Base-by-base conservation (phyloP, 495 filamentous ascomycete species). In the Penicillium bovifimosum region DNA sequence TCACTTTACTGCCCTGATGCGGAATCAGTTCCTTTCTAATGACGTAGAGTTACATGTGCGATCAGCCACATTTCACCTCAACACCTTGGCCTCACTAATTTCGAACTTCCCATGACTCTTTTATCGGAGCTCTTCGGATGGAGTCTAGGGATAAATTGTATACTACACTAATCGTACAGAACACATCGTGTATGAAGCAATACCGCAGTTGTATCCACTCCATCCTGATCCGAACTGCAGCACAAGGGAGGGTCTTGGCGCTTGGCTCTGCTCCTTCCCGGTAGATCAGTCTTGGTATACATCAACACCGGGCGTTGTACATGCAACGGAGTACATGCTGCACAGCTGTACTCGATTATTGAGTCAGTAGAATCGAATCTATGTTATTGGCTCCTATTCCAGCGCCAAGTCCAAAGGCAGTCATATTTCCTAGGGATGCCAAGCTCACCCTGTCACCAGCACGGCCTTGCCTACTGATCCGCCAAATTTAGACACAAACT, bases 211-310 rank as follows among this genome's bases (percentile, higher is more conserved):
- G 35, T 50, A 41, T 41, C 47, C 47, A 50, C 27, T 9, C 47
- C 47, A 50, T 17, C 5, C 14, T 2, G 6, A 41, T 34, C 48
- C 33, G n/a, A 48, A 35, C 27, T 43, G 13, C 14, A 18, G 24
- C 46, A 18, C 28, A 50, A 26, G 9, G 20, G 41, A 14, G 27
- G 4, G 20, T 24, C 20, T 24, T 24, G 20, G 20, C 20, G 47
- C 51, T 54, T 54, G 51, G 51, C 51, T 39, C 35, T 41, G 35
- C 20, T 31, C 7, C 34, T 35, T 53, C 35, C 41, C 51, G 58
- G 58, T 41, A 53, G 58, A 61, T 61, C 58, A 35, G 50, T 58
- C 52, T 53, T 59, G 55, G 55, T 62, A 58, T 50, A 47, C 53
- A 34, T 50, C 14, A 29, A 32, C 38, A 33, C 18, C 29, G 46